Evolutionary conservation across 2,329 filamentous ascomycete species (phyloP), one percentile per base, ranked within the genome.

Genomic region (Aspergillus carbonarius): DNA sequence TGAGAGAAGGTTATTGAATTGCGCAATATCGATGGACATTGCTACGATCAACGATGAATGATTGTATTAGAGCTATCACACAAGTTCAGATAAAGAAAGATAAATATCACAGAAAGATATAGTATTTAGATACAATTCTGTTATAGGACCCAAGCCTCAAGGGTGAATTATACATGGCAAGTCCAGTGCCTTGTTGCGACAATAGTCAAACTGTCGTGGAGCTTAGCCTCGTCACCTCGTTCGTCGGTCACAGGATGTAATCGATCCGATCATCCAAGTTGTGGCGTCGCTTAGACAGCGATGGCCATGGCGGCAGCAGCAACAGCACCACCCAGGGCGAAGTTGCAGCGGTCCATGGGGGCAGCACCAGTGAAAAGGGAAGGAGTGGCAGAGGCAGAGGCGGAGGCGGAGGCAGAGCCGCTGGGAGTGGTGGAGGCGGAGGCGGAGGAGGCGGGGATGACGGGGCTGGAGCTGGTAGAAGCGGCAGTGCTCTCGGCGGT

Each of bases 311-410:
- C 60, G 37, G 55, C 60, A 39, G 60, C 60, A 32, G 57, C 54
- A 39, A 55, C 60, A 54, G 51, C 60, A 27, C 49, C 58, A 34
- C 51, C 51, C 12, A 54, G 39, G 53, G 52, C 37, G 42, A 50
- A 23, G 55, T 34, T 60, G 60, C 58, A 46, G 46, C 60, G 51
- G 37, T 60, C 52, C 40, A 50, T 55, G 48, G 10, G 54, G 48
- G 60, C 60, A 54, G 60, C 60, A 25, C 60, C 60, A 17, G 58
- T 62, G 60, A 54, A 62, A 17, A 52, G 34, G 44, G 59, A 48
- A 23, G 17, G 17, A 25, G 47, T 46, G 25, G 54, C 50, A 32
- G 59, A 35, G 46, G 44, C 44, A 9, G 50, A 17, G 12, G 42
- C 17, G n/a, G 47, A 51, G 46, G 53, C 42, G 18, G 58, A 23